Percentiles rank a stretch among this genome's conserved stretches.
Evolutionary conservation across 148 eudicot genomes (phyloP).

Genomic region (Rhododendron molle): DNA sequence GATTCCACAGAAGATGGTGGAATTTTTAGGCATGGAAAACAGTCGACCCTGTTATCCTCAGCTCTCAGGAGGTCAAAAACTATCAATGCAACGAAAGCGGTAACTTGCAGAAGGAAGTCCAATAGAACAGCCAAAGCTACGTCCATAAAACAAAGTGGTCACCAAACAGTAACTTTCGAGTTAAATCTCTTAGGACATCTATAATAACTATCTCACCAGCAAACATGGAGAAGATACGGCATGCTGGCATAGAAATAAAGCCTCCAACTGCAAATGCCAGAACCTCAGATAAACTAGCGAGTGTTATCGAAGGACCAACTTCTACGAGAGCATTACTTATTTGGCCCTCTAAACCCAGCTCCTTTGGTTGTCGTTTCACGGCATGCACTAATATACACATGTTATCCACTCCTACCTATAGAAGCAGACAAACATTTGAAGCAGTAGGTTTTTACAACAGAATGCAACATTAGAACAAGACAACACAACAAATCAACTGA

Average conservation of each 20-base stretch:
- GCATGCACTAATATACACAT: constrained; percentile 98
- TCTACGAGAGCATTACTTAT: constrained; percentile 95
- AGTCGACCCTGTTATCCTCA: constrained; percentile 85
- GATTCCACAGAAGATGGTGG: constrained; percentile 40
- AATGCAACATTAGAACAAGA: constrained; percentile 3
- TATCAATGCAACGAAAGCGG: constrained; percentile 95
- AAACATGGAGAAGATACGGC: constrained; percentile 97
- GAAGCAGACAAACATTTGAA: constrained; percentile 15
- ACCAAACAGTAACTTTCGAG: background rate
- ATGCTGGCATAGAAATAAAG: constrained; percentile 98
- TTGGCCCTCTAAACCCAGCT: constrained; percentile 74
- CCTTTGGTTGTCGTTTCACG: constrained; percentile 81
- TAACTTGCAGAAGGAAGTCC: constrained; percentile 97
- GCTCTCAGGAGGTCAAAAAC: constrained; percentile 83
- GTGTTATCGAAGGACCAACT: constrained; percentile 97
- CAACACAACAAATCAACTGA: background rate
- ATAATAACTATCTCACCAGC: constrained; percentile 55
- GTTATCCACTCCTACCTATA: constrained; percentile 94
- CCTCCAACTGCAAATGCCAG: constrained; percentile 98
- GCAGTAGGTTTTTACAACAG: constrained; percentile 9
- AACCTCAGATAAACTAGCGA: constrained; percentile 96
- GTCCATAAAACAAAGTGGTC: constrained; percentile 10
- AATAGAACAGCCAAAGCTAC: constrained; percentile 90
- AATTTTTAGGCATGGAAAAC: constrained; percentile 80
- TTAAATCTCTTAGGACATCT: background rate